Evolutionary conservation across 1,284 basidiomycete species (phyloP), one percentile per base, ranked within the genome.

Genomic region (Sphagnurus paluster): DNA sequence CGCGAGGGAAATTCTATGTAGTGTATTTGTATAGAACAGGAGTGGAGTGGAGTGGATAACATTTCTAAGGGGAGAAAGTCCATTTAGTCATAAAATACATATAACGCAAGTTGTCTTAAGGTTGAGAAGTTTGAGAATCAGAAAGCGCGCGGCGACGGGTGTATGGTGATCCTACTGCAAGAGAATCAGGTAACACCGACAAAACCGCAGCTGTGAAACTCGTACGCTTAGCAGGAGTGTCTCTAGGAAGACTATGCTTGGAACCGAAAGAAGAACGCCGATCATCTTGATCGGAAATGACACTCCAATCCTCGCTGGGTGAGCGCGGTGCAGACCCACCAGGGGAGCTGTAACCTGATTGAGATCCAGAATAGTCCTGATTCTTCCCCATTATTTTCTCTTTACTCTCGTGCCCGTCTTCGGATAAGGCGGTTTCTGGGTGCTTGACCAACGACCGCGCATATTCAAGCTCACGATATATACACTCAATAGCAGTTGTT

Each of bases 401-500:
- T 21, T 62, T 67, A 33, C 69, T 74, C 30, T 70, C 65, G 33
- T 63, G 61, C 9, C 65, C 63, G 25, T 67, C 67, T 3, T 33
- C 30, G 17, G 30, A n/a, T n/a, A n/a, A 14, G 28, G 3, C 14
- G n/a, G 53, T 60, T 19, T 56, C 56, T 19, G 61, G 54, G 25
- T 76, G 77, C 61, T 90, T 93, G 57, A 95, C 82, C 46, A 94
- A 67, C 2, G 85, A 85, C 32, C 86, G 80, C 28, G 92, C 89
- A 63, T 94, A 93, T 56, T 94, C 92, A 47, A 97, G 68, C 62
- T 97, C 93, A 32, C 93, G 84, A 62, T 97, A 97, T 56, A 97
- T 92, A 21, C 87, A 83, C 67, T 96, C 92, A 44, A 96, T 86
- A 10, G 94, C 94, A 19, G 79, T 91, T 1, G 81, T 76, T 2